phyloP scores from a whole-genome alignment of 305 asterid genomes.

The Solanum hybrid region DNA sequence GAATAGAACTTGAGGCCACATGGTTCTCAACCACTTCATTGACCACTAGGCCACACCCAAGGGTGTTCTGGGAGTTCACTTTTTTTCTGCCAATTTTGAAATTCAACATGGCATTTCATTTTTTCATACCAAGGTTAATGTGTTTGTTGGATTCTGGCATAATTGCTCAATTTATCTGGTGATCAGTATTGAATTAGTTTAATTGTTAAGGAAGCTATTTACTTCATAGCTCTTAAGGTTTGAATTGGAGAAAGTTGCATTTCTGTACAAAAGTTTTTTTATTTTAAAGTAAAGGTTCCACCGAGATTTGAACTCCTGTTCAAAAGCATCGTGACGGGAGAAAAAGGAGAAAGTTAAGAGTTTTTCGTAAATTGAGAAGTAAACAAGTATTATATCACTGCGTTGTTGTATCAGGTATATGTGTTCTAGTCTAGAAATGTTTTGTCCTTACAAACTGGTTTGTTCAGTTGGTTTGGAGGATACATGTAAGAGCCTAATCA shows the following conservation, averaged over 20 bases:
- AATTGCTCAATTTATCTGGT: not conserved
- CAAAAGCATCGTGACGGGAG: not conserved
- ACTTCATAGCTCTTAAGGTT: not conserved
- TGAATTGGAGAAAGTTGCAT: not conserved
- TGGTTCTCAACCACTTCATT: not conserved
- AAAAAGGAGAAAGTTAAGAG: not conserved
- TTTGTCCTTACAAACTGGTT: not conserved
- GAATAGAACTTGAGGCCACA: not conserved
- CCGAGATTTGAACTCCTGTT: not conserved
- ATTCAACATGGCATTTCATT: not conserved
- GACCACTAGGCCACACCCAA: not conserved
- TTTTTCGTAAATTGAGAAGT: not conserved
- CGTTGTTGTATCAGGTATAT: not conserved
- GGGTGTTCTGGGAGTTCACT: not conserved
- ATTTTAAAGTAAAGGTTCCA: not conserved
- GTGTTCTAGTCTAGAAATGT: not conserved
- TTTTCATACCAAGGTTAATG: not conserved
- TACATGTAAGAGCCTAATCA: not conserved
- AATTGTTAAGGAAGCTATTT: not conserved
- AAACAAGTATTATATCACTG: not conserved
- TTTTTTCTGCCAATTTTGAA: not conserved
- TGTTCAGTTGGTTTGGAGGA: not conserved
- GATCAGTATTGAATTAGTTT: not conserved
- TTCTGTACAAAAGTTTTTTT: not conserved
- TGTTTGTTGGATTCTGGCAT: not conserved